Base-by-base conservation (phyloP, 2,329 filamentous ascomycete species). In the Lachnellula hyalina region DNA sequence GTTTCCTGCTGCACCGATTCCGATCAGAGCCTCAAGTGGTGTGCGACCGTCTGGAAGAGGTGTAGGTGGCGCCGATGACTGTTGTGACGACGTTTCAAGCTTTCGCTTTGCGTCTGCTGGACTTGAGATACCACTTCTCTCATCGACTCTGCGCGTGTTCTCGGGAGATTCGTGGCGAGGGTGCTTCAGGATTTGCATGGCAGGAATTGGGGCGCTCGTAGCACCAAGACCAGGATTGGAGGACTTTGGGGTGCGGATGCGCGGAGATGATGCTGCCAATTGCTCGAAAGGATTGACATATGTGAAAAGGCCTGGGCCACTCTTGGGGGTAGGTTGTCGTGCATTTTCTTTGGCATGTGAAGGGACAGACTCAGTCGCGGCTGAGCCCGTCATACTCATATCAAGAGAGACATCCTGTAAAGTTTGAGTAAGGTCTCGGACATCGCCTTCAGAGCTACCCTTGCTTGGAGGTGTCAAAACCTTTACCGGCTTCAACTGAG, bases 281-380 rank as follows among this genome's bases (percentile, higher is more conserved):
- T 86, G 79, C 55, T 89, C 85, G 63, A 89, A 89, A 1, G 86
- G 86, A 63, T 89, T 89, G 63, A 84, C 78, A 70, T 89, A 88
- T 28, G 79, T 87, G 69, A 89, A 89, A 52, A 85, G 59, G 50
- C 68, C 62, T 49, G 58, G 61, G 25, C 54, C 49, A 38, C 25
- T 57, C 51, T 65, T 66, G 4, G 59, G 46, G 25, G 58, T 52
- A 25, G 55, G 25, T 21, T 54, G 56, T 51, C 47, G 53, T 15
- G 54, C 48, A 38, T 60, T 63, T 36, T 66, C 64, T 41, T 66
- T 67, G 19, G 41, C 58, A 38, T 61, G 56, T 11, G 50, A 52
- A 47, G 59, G 56, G 23, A 58, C 36, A 42, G 48, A 44, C 25
- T 65, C 62, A 12, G 56, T 58, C 6, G 65, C 61, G 14, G 63